Evolutionary conservation across 768 basidiomycete species (phyloP), one percentile per base, ranked within the genome.

Genomic region (Collybiopsis luxurians): DNA sequence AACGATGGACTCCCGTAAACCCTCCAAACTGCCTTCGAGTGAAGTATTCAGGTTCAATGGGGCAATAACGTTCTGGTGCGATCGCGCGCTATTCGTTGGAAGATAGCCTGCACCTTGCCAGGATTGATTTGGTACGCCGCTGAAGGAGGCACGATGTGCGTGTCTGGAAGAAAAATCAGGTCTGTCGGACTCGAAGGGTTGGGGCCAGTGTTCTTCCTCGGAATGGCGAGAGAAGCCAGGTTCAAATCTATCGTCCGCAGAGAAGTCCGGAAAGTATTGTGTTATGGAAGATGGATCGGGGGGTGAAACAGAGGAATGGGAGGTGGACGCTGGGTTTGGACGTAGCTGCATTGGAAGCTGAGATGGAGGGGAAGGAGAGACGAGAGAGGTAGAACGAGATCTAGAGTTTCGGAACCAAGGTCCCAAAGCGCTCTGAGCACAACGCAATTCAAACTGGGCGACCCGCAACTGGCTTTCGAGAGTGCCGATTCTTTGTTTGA

Each of bases 31-130:
- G n/a, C 81, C 84, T 59, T 87, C 84, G 17, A 90, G 71, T 17
- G 84, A 79, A n/a, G 79, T 77, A 44, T 78, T 77, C 10, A 87
- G 68, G 62, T 88, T 80, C 34, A 90, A 64, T 7, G 89, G 88
- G 12, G 87, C 83, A 28, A 88, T 77, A n/a, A 40, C 19, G 24
- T 38, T 42, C 27, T 59, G 58, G 13, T 27, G 15, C 11, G 54
- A 24, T n/a, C 57, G 39, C 15, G 40, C 23, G 9, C 19, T 21
- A 6, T n/a, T n/a, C n/a, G 28, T 21, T 7, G 50, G 51, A 4
- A 31, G 21, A 24, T 30, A 60, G 60, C 63, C 43, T 59, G 56
- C 45, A 53, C 63, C 31, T 56, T 48, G 53, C 46, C 58, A 59
- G 15, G 45, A 40, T 44, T 58, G 48, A 46, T 40, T 46, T 34